Conservation (phyloP, 352 stramenopile genomes). For the Phytophthora sansomeana region DNA sequence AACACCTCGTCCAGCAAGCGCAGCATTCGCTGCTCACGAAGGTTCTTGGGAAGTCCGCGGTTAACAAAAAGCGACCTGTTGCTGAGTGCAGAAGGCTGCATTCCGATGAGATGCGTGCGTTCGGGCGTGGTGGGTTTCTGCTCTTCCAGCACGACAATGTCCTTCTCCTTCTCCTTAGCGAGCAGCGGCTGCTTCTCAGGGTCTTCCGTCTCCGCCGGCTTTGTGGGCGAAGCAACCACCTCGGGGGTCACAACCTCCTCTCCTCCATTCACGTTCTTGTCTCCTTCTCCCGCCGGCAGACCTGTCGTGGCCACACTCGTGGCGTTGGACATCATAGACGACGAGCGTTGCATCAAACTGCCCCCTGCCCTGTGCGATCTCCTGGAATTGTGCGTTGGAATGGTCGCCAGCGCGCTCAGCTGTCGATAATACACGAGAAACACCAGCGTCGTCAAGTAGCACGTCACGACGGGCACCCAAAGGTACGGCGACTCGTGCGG, state of each 20-base stretch:
- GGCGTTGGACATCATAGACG: conserved; percentile 37
- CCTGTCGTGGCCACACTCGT: conserved; percentile 31
- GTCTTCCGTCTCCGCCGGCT: conserved; percentile 22
- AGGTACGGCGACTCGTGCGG: conserved; percentile 81
- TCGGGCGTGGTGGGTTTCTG: conserved; percentile 24
- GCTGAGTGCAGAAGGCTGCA: conserved; percentile 82
- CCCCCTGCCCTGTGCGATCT: conserved; percentile 6
- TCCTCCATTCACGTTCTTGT: conserved; percentile 10
- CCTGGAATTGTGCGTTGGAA: conserved; percentile 44
- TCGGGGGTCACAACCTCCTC: conserved; percentile 20
- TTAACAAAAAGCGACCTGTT: conserved; percentile 84
- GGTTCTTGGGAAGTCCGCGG: conserved; percentile 73
- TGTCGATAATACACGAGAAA: conserved; percentile 79
- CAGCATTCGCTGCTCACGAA: conserved; percentile 79
- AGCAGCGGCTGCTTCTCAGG: conserved; percentile 33
- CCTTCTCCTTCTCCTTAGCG: conserved; percentile 25
- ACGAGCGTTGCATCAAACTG: conserved; percentile 24
- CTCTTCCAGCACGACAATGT: conserved; percentile 13
- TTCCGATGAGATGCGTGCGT: conserved; percentile 74
- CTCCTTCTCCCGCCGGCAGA: conserved; percentile 22
- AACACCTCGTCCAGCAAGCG: conserved; percentile 86
- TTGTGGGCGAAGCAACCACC: conserved; percentile 9
- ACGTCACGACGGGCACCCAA: conserved; percentile 77
- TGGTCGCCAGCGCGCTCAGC: conserved; percentile 69
- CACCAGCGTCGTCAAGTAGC: conserved; percentile 80